These are phyloP conservation scores for Fusarium virguliforme DNA, from an alignment of 2,329 filamentous ascomycete species.

Conservation along the genomic window DNA sequence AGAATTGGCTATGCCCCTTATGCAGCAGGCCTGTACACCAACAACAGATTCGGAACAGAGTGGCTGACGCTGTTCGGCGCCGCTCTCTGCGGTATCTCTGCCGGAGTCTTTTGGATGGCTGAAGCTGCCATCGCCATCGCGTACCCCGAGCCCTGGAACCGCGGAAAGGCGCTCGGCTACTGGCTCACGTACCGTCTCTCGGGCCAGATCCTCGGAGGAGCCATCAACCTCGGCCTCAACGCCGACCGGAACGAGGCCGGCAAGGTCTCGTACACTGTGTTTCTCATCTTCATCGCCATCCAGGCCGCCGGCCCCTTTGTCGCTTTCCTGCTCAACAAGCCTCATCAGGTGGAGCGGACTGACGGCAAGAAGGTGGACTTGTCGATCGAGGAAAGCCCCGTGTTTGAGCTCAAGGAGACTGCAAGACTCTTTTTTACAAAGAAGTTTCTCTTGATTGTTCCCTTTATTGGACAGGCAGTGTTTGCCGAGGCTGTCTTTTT, in stretches of 20 bases:
- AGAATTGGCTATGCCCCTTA: conserved; percentile 79
- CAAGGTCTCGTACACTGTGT: conserved; percentile 79
- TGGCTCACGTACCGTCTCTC: conserved; percentile 75
- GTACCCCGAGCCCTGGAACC: conserved; percentile 80
- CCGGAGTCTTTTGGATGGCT: conserved; percentile 83
- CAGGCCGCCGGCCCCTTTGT: conserved; percentile 78
- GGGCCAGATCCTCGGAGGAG: conserved; percentile 80
- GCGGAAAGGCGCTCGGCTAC: conserved; percentile 75
- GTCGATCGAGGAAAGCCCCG: conserved; percentile 69
- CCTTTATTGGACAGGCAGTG: conserved; percentile 80
- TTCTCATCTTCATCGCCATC: conserved; percentile 78
- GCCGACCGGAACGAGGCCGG: conserved; percentile 70
- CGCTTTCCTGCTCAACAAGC: conserved; percentile 74
- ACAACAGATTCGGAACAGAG: conserved; percentile 78
- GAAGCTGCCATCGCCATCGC: conserved; percentile 81
- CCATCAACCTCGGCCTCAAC: conserved; percentile 80
- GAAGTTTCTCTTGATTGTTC: conserved; percentile 75
- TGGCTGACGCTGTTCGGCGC: conserved; percentile 81
- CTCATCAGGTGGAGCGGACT: conserved; percentile 74
- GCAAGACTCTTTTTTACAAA: conserved; percentile 72
- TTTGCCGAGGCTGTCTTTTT: conserved; percentile 82
- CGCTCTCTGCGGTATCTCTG: conserved; percentile 78
- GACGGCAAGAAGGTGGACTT: conserved; percentile 76
- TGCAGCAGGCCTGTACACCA: conserved; percentile 79
- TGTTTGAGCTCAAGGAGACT: conserved; percentile 73